A percentile compares a stretch with the other conserved stretches of the same genome.
These are phyloP conservation scores for Colletotrichum filicis DNA, from an alignment of 2,329 filamentous ascomycete genomes.

Conservation along the genomic window DNA sequence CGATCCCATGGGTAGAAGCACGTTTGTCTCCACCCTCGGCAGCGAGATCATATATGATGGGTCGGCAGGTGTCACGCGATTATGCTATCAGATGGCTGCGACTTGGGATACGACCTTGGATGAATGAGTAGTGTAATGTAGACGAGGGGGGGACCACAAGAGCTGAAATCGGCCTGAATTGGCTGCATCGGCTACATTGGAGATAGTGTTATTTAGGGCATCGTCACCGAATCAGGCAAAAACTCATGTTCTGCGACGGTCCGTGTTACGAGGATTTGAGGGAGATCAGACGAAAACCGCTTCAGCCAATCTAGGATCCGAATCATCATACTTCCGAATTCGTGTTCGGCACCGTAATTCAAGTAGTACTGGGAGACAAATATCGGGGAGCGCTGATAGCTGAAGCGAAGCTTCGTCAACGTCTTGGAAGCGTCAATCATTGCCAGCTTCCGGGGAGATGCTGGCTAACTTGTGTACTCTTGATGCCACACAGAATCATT, in stretches of 20 bases:
- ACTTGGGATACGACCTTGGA: neutral
- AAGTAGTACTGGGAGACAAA: neutral
- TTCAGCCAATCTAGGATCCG: neutral
- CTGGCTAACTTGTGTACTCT: no score
- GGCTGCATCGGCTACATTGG: neutral
- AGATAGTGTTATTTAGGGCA: neutral
- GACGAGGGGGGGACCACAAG: neutral
- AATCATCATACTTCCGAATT: neutral
- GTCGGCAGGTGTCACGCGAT: slow-evolving; percentile 24
- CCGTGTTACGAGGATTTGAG: neutral
- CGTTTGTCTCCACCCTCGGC: neutral
- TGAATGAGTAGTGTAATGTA: neutral
- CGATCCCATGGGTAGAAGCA: neutral
- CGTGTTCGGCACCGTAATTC: slow-evolving; percentile 6
- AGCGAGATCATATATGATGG: slow-evolving; percentile 4
- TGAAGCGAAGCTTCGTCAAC: neutral
- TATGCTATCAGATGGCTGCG: slow-evolving; percentile 14
- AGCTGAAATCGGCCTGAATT: neutral
- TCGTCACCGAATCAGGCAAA: neutral
- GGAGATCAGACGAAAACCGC: slow-evolving; percentile 9
- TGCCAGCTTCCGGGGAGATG: neutral
- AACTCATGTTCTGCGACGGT: neutral
- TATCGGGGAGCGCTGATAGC: neutral
- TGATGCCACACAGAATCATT: neutral
- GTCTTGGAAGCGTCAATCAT: neutral